These are phyloP conservation scores for Pleurotus ostreatus DNA, from an alignment of 768 basidiomycete genomes.

Conservation along the genomic window DNA sequence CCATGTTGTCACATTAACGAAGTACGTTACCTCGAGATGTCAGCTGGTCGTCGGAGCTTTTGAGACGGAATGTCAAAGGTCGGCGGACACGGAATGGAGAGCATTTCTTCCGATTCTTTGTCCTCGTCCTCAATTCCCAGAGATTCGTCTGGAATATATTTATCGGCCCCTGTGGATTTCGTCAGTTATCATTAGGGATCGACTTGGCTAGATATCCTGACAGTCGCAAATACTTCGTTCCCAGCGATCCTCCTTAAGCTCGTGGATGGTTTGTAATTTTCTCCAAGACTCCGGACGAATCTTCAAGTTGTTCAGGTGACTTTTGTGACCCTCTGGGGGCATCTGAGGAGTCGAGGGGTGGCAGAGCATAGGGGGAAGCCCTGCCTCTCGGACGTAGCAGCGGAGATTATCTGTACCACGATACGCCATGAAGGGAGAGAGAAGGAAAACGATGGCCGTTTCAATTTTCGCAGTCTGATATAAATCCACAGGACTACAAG, in stretches of 20 bases:
- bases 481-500: neutral
- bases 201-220: constrained; percentile 20
- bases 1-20: constrained; percentile 2
- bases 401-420: constrained; percentile 40
- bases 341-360: constrained; percentile 24
- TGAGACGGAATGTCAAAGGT: constrained; percentile 29
- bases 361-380: constrained; percentile 38
- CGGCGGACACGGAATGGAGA: constrained; percentile 41
- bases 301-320: constrained; percentile 38
- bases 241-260: constrained; percentile 25
- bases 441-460: neutral
- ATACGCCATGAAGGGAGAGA: constrained; percentile 16
- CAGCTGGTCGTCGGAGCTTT: constrained; percentile 32
- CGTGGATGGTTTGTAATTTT: constrained; percentile 45
- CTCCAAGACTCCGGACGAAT: constrained; percentile 47
- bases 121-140: constrained; percentile 35
- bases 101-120: constrained; percentile 30
- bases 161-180: constrained; percentile 33
- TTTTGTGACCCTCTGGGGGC: constrained; percentile 39
- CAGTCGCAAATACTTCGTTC: constrained; percentile 31
- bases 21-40: constrained; percentile 36
- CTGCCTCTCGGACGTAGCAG: constrained; percentile 42
- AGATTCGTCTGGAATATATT: constrained; percentile 28
- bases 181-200: constrained; percentile 10
- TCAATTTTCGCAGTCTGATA: neutral